A percentile compares a stretch with the other conserved stretches of the same genome.
These are phyloP conservation scores for Oryza meyeriana DNA, from an alignment of 176 grass and related monocot species.

Conservation along the genomic window DNA sequence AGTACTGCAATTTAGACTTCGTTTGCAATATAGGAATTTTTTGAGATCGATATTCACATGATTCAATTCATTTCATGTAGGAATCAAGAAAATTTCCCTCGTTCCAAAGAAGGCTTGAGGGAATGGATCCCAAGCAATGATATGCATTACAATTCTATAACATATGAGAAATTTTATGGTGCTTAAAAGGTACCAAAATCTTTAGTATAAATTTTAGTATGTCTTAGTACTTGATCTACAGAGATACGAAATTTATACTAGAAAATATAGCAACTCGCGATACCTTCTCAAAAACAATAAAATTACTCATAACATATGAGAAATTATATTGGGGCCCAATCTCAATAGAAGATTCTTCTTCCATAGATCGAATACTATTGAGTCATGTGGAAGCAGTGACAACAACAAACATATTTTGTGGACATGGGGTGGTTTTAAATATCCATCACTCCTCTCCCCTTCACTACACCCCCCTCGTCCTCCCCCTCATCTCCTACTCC, in stretches of 20 bases:
- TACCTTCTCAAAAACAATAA: no score
- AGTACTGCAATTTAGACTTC: background rate
- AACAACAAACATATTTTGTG: constrained; percentile 19
- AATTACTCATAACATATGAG: no score
- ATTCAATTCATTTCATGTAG: background rate
- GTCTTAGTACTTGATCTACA: no score
- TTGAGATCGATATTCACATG: background rate
- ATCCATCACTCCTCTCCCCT: constrained; percentile 43
- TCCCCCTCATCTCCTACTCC: background rate
- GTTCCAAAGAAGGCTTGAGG: no score
- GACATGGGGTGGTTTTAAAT: constrained; percentile 47
- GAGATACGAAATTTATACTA: no score
- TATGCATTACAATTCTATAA: no score
- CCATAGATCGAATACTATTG: constrained; percentile 3
- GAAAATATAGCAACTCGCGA: no score
- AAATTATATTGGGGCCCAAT: background rate
- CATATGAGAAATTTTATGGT: no score
- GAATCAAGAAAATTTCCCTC: background rate
- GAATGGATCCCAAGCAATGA: background rate
- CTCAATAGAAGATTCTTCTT: constrained; percentile 25
- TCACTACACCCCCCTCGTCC: background rate
- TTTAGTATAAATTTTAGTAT: no score
- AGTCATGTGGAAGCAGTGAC: constrained; percentile 32
- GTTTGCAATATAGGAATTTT: background rate
- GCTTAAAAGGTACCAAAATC: no score